Base-by-base conservation (phyloP, 306 rosid species). In the Acacia melanoxylon region DNA sequence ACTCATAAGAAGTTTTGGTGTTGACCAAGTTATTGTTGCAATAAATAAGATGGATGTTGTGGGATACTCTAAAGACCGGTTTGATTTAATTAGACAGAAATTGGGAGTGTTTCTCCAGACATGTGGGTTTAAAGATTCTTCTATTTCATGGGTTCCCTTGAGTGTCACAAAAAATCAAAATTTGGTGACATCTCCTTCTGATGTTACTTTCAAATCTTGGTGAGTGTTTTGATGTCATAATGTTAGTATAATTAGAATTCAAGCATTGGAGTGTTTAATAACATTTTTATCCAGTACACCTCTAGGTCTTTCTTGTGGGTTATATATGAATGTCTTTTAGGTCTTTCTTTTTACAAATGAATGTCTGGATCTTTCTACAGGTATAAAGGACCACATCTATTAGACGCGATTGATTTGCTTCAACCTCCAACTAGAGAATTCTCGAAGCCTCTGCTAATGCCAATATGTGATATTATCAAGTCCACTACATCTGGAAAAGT, bases 1-100 rank as follows among this genome's bases (percentile, higher is more conserved):
- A 75, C 95, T 95, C 42, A 89, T 95, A 70, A 92, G 99, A 89
- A 95, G 99, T 76, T 95, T 95, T 86, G 99, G 99, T 75, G 99
- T 95, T 72, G 99, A 95, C 69, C 97, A 91, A 85, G 72, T 95
- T 72, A 91, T 93, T 19, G 61, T 95, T 84, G 99, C 92, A 8
- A 84, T 95, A 37, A 95, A 95, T 85, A 95, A 95, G 89, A 90
- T 95, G 98, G 99, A 95, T 92, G 88, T 27, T 27, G 91, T 95
- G 71, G 91, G 74, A 45, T 95, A 89, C 84, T 91, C 98, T 76
- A 87, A 90, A 78, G 94, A 91, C 71, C 92, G 98, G 29, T 95
- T 91, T 93, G 93, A 95, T 79, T 90, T 91, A 51, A 92, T 95
- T 72, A 89, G 88, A 75, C 88, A 84, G 76, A 91, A 88, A 83